Conservation (phyloP, 2,329 filamentous ascomycete genomes). For the Sporothrix variecibatus region DNA sequence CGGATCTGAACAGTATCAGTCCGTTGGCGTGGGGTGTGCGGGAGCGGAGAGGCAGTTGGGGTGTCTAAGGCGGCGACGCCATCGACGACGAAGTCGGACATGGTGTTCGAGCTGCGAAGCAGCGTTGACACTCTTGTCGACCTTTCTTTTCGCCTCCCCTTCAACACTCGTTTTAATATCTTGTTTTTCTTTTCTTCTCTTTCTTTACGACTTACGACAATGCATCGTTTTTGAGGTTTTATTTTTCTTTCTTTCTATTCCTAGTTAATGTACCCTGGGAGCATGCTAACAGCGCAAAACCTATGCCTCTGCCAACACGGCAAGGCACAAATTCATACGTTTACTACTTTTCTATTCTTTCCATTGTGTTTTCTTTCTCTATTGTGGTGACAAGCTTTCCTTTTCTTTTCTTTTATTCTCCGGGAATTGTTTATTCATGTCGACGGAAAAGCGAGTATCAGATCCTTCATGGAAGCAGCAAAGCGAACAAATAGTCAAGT, state of each 20-base stretch:
- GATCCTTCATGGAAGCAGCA: neutral
- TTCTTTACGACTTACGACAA: conserved; percentile 5
- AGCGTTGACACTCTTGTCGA: neutral
- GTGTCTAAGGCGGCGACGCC: conserved; percentile 49
- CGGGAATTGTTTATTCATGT: neutral
- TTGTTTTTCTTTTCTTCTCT: neutral
- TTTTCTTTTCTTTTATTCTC: neutral
- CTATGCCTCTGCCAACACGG: neutral
- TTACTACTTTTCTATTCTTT: neutral
- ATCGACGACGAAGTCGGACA: neutral
- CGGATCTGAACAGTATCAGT: conserved; percentile 64
- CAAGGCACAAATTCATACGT: neutral
- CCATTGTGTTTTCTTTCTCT: neutral
- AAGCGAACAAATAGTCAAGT: neutral
- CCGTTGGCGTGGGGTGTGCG: conserved; percentile 68
- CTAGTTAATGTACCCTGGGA: neutral
- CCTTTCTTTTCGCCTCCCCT: neutral
- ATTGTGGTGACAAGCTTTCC: too few species aligned
- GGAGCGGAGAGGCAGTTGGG: conserved; percentile 71
- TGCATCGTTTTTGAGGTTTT: conserved; percentile 13
- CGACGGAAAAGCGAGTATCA: too few species aligned
- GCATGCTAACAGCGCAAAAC: neutral
- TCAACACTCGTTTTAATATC: neutral
- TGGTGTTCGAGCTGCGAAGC: neutral
- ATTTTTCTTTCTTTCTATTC: conserved; percentile 25